Evolutionary conservation across 129 eudicot species (phyloP), one percentile per base, ranked within the genome.

Genomic region (Flaveria brownii): DNA sequence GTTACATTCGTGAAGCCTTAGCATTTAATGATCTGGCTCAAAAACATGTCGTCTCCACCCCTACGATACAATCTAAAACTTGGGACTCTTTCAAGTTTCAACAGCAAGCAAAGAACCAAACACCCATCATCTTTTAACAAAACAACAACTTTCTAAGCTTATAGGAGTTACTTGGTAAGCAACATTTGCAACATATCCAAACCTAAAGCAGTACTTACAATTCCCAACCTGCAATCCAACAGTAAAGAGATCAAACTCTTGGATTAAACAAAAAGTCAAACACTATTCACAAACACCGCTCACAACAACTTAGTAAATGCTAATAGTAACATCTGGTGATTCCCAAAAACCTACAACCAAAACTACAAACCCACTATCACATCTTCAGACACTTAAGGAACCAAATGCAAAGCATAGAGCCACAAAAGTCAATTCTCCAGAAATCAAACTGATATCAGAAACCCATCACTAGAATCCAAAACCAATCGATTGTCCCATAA

Each of bases 321-420:
- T 30, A 65, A 16, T 2, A 18, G 33, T 60, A 23, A 46, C 78
- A 45, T 45, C 18, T 61, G 46, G 71, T 75, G 46, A 46, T 26
- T 75, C 79, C 46, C n/a, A n/a, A n/a, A n/a, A n/a, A n/a, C n/a
- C n/a, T n/a, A n/a, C 62, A 2, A 61, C 60, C 70, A 45, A 61
- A 61, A 45, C 20, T 45, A 25, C 25, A 43, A 60, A 61, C 59
- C 59, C 57, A 28, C 46, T 16, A 59, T 28, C 45, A 74, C 60
- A 41, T 16, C 39, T 33, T 62, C 78, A 61, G 2, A 60, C 57
- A 56, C 13, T 15, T 51, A 33, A 51, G 6, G 6, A 73, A 57
- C 26, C 20, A 30, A 62, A 11, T 8, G 50, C 15, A 13, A 45
- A 9, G 43, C 18, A 13, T 15, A 73, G 36, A 57, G 25, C 42